Percentiles rank a stretch among this genome's conserved stretches.
phyloP scores from a whole-genome alignment of 768 basidiomycete species.

The Albatrellus ellisii region DNA sequence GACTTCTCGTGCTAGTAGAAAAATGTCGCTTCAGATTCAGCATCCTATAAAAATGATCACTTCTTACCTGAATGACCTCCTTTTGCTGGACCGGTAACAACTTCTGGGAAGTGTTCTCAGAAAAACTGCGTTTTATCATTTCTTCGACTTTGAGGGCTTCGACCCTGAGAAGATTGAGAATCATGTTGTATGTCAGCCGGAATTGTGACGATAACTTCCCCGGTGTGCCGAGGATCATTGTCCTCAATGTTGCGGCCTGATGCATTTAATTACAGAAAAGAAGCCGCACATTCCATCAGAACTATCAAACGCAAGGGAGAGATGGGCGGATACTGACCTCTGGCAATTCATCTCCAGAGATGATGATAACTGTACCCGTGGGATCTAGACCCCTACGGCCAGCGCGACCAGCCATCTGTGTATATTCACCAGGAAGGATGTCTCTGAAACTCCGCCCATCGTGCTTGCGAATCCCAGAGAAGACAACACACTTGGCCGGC shows the following conservation, averaged over 20 bases:
- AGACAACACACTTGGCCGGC: constrained; percentile 96
- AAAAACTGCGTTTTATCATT: constrained; percentile 99
- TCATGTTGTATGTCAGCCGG: constrained; percentile 98
- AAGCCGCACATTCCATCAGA: not conserved
- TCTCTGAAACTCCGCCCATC: constrained; percentile 90
- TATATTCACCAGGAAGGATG: constrained; percentile 86
- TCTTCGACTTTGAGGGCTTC: constrained; percentile 95
- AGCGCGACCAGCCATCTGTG: constrained; percentile 98
- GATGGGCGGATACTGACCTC: constrained; percentile 40
- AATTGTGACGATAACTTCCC: constrained; percentile 93
- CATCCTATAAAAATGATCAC: not conserved
- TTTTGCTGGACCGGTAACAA: constrained; percentile 89
- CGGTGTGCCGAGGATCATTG: constrained; percentile 92
- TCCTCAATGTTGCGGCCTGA: constrained; percentile 61
- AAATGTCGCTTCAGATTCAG: constrained; percentile 1
- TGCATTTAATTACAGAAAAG: not conserved
- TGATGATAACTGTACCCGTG: constrained; percentile 91
- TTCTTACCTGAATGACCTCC: constrained; percentile 63
- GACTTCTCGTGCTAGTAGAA: constrained; percentile 59
- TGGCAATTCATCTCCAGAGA: constrained; percentile 72
- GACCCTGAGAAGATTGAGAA: constrained; percentile 88
- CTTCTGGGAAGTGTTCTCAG: constrained; percentile 91
- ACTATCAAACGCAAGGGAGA: not conserved
- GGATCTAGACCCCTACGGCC: constrained; percentile 91
- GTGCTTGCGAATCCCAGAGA: constrained; percentile 89